These are phyloP conservation scores for Chenopodium formosanum DNA, from an alignment of 148 eudicot species.

Conservation along the genomic window DNA sequence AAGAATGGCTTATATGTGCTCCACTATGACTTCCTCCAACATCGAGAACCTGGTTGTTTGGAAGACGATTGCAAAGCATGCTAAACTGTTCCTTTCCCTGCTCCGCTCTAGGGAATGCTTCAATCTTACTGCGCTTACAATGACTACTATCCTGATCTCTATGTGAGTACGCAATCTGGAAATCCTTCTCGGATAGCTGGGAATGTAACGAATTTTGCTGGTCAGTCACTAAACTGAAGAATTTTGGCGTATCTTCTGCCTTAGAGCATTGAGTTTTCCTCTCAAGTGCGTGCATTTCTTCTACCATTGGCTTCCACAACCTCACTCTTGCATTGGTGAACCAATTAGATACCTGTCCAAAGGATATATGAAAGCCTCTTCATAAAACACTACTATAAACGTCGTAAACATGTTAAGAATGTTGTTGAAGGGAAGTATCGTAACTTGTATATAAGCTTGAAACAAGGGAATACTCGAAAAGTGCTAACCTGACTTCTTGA, in stretches of 20 bases:
- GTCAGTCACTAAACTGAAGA: conserved; percentile 19
- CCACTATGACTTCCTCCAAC: conserved; percentile 21
- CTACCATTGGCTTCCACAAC: conserved; percentile 55
- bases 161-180: conserved; percentile 19
- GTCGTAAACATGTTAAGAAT: no score
- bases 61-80: conserved; percentile 11
- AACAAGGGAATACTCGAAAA: not conserved
- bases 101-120: conserved; percentile 18
- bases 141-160: conserved; percentile 25
- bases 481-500: conserved; percentile 49
- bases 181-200: conserved; percentile 30
- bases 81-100: conserved; percentile 26
- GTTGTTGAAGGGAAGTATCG: not conserved
- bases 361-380: not conserved
- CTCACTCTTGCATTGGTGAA: conserved; percentile 54
- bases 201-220: conserved; percentile 23
- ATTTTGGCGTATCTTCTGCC: conserved; percentile 15
- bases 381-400: no score
- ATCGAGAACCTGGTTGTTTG: conserved; percentile 22
- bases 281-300: conserved; percentile 48
- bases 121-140: conserved; percentile 32
- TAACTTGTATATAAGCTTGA: not conserved
- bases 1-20: conserved; percentile 21
- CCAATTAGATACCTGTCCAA: conserved; percentile 46
- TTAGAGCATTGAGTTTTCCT: conserved; percentile 34